These are phyloP conservation scores for Monoraphidium neglectum DNA, from an alignment of 139 green algal species.

Conservation along the genomic window DNA sequence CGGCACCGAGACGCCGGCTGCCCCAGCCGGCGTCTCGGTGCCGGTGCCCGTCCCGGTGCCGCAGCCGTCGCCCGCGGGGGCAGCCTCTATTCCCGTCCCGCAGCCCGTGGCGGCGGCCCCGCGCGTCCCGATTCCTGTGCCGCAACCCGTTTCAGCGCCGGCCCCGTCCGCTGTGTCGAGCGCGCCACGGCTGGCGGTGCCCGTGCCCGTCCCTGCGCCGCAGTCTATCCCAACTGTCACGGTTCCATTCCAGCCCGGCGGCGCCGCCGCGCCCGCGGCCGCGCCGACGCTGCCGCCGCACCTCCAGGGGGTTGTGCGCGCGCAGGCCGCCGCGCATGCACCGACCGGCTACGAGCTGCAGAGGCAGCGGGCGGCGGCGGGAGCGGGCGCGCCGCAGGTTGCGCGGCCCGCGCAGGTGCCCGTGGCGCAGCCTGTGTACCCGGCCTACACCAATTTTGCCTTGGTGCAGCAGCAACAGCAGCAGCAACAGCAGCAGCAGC, in stretches of 20 bases:
- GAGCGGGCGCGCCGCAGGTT: background rate
- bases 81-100: background rate
- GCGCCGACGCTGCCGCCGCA: too few species aligned
- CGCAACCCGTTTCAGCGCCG: too few species aligned
- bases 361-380: conserved; percentile 1
- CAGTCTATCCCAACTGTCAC: too few species aligned
- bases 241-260: too few species aligned
- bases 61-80: background rate
- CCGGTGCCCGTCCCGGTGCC: background rate
- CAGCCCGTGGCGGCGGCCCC: background rate
- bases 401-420: background rate
- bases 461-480: conserved; percentile 3
- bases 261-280: too few species aligned
- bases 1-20: background rate
- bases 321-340: too few species aligned
- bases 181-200: too few species aligned
- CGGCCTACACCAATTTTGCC: background rate
- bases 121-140: background rate
- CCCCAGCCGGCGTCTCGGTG: background rate
- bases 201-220: too few species aligned
- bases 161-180: too few species aligned
- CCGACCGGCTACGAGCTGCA: too few species aligned
- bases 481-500: background rate
- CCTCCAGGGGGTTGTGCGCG: too few species aligned
- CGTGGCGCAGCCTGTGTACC: background rate